These are phyloP conservation scores for Syzygium oleosum DNA, from an alignment of 345 rosid species.

Conservation along the genomic window DNA sequence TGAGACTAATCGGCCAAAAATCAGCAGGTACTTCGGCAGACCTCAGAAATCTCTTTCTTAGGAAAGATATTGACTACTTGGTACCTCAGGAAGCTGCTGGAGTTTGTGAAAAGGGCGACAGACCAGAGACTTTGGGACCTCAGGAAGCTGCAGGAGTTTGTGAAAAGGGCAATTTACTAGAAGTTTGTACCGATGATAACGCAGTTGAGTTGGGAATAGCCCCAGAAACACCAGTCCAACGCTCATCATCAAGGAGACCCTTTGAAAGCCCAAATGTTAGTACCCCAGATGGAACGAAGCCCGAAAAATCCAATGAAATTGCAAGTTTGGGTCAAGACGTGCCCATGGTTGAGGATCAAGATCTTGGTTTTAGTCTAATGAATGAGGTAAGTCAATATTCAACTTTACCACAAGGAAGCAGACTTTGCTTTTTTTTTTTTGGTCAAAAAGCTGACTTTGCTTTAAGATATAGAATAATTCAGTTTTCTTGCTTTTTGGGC, in stretches of 20 bases:
- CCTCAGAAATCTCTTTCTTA: constrained; percentile 33
- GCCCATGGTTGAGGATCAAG: constrained; percentile 17
- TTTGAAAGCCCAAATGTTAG: constrained; percentile 22
- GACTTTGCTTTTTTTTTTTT: no score
- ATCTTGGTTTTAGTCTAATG: constrained; percentile 25
- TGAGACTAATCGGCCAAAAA: constrained; percentile 13
- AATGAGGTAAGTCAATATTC: constrained; percentile 24
- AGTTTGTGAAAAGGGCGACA: neutral
- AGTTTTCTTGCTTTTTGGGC: neutral
- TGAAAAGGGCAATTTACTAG: neutral
- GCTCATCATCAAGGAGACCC: constrained; percentile 23
- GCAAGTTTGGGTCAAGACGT: constrained; percentile 9
- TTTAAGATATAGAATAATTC: neutral
- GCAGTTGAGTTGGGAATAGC: constrained; percentile 38
- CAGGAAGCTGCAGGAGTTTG: neutral
- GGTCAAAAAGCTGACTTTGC: no score
- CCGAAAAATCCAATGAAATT: constrained; percentile 8
- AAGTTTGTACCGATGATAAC: constrained; percentile 6
- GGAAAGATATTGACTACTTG: neutral
- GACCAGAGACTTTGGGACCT: neutral
- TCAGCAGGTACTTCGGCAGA: constrained; percentile 42
- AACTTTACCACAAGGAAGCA: neutral
- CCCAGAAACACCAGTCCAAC: constrained; percentile 57
- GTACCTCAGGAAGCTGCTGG: neutral
- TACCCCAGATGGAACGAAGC: constrained; percentile 9